Evolutionary conservation across 192 early-diverging fungal species (phyloP).

Genomic region (Coemansia sp.): DNA sequence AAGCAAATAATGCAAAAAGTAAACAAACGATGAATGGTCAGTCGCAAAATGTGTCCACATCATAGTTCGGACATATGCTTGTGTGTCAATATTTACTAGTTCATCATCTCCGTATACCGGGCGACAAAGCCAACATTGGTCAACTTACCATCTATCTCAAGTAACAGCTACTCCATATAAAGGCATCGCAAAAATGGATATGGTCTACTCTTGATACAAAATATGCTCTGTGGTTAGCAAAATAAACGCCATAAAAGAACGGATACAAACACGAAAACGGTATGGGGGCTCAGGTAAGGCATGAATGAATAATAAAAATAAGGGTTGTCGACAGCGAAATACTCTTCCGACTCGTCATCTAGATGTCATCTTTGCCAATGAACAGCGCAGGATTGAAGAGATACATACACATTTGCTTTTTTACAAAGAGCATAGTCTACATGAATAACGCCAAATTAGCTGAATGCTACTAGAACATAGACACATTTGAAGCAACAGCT

Average conservation of each 20-base stretch:
- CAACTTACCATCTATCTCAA: no score
- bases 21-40: constrained; percentile 21
- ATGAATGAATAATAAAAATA: constrained; percentile 72
- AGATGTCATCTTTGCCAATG: constrained; percentile 62
- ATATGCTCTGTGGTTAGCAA: not conserved
- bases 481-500: not conserved
- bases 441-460: not conserved
- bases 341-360: constrained; percentile 82
- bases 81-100: constrained; percentile 25
- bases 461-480: not conserved
- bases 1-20: not conserved
- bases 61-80: constrained; percentile 54
- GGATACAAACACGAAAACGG: not conserved
- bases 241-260: not conserved
- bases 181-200: not conserved
- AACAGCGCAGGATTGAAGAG: constrained; percentile 2
- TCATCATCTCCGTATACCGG: constrained; percentile 27
- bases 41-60: constrained; percentile 38
- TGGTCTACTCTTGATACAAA: not conserved
- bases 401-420: constrained; percentile 1
- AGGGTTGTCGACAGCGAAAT: constrained; percentile 68
- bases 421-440: not conserved
- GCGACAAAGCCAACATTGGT: not conserved
- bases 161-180: no score
- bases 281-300: constrained; percentile 51